Evolutionary conservation across 306 rosid genomes (phyloP), one percentile per base, ranked within the genome.

Genomic region (Heteromeles arbutifolia): DNA sequence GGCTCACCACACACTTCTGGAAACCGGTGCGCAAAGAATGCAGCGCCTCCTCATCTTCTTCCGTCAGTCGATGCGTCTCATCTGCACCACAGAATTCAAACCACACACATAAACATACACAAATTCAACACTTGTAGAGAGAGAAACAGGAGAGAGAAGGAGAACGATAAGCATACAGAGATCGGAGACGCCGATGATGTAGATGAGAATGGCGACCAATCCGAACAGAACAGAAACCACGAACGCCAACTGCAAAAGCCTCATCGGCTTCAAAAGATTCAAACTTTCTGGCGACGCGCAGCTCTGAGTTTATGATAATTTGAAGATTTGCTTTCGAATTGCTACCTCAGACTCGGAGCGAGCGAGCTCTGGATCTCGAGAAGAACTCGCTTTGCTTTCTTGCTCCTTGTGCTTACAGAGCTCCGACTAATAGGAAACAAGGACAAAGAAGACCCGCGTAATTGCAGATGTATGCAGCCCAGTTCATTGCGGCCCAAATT

Each of bases 1-100:
- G 67, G 15, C 97, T 87, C 85, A 96, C 99, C 96, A 92, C 96
- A 85, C 98, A 96, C 81, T 90, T 86, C 80, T 89, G 89, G 80
- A 96, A 96, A 80, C 77, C 77, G 73, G 58, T 68, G 43, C 86
- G 99, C 72, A 96, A 81, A 44, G 87, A 84, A 69, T 83, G 84
- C 91, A 95, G 74, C 10, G 96, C 93, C 82, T 86, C 76, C 52
- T 80, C 68, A 73, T 96, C 99, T 74, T 87, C 88, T 37, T 89
- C 86, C 3, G 91, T 73, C 28, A 88, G 88, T 73, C 73, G 89
- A 84, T 79, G 48, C 21, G 6, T 74, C 52, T 61, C 91, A 82
- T 84, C 98, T 90, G 81, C 24, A 11, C 17, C 41, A 67, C 48
- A 71, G 41, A 80, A 78, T 52, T 11, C 59, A 74, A 50, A 69